Percentiles rank a stretch among this genome's conserved stretches.
These are phyloP conservation scores for Sporisorium exsertum DNA, from an alignment of 1,284 basidiomycete species.

Conservation along the genomic window DNA sequence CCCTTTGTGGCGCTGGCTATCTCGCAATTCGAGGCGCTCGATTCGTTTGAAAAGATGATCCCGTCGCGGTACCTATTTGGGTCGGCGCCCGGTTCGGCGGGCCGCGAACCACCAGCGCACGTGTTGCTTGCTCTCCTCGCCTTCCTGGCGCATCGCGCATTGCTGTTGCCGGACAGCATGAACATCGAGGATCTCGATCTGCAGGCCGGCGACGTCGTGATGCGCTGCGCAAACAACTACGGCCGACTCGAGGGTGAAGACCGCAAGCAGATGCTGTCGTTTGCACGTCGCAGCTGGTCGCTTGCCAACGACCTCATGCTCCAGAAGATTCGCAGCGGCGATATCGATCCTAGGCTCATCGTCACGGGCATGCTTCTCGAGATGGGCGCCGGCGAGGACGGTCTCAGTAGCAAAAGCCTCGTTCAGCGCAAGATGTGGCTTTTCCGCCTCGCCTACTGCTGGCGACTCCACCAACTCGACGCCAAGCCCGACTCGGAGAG, in stretches of 20 bases:
- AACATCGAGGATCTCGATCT: constrained; percentile 56
- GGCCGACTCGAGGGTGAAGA: constrained; percentile 49
- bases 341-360: constrained; percentile 53
- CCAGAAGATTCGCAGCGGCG: constrained; percentile 50
- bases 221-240: constrained; percentile 50
- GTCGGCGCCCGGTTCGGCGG: constrained; percentile 24
- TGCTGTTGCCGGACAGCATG: constrained; percentile 53
- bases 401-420: constrained; percentile 46
- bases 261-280: constrained; percentile 50
- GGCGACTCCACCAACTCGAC: constrained; percentile 55
- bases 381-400: constrained; percentile 57
- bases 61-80: constrained; percentile 58
- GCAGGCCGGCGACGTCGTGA: constrained; percentile 41
- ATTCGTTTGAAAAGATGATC: constrained; percentile 56
- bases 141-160: constrained; percentile 52
- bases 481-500: constrained; percentile 42
- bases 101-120: constrained; percentile 46
- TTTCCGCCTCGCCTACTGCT: constrained; percentile 47
- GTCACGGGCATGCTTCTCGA: constrained; percentile 52
- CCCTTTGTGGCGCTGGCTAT: constrained; percentile 57
- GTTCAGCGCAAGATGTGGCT: constrained; percentile 53
- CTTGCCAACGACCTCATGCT: constrained; percentile 54
- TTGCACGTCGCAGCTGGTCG: constrained; percentile 58
- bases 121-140: constrained; percentile 56
- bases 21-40: constrained; percentile 57